phyloP scores from a whole-genome alignment of 768 basidiomycete species.

The Saitozyma podzolica region DNA sequence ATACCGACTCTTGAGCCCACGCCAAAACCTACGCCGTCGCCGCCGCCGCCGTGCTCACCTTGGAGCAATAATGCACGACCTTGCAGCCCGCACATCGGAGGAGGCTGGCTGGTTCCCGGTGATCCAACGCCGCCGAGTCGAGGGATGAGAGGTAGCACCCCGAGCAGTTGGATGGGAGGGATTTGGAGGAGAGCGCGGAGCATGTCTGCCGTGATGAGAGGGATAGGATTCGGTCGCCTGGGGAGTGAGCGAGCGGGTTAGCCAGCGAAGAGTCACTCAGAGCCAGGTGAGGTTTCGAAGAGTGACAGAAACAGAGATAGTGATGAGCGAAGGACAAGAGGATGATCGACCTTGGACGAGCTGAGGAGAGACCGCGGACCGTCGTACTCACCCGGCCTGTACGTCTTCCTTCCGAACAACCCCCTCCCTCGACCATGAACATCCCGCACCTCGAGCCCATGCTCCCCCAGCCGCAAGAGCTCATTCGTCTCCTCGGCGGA shows the following conservation, averaged over 20 bases:
- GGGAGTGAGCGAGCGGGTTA: background rate
- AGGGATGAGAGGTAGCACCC: slow-evolving; percentile 57
- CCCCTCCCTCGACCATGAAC: slow-evolving; percentile 26
- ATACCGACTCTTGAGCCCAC: background rate
- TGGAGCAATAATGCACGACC: slow-evolving; percentile 71
- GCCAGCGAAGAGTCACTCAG: background rate
- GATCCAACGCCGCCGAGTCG: slow-evolving; percentile 25
- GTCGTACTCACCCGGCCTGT: slow-evolving; percentile 15
- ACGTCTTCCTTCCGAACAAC: slow-evolving; percentile 13
- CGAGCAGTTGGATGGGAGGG: slow-evolving; percentile 68
- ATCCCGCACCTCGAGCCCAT: slow-evolving; percentile 14
- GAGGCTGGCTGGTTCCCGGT: slow-evolving; percentile 46
- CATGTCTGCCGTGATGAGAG: slow-evolving; percentile 64
- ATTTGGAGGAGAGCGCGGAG: slow-evolving; percentile 64
- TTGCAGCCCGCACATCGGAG: slow-evolving; percentile 76
- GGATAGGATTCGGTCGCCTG: slow-evolving; percentile 61
- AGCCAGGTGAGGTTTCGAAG: background rate
- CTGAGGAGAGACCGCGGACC: no score
- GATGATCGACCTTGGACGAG: background rate
- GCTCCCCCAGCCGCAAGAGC: slow-evolving; percentile 5
- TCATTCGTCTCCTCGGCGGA: background rate
- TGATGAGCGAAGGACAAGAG: background rate
- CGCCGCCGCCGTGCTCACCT: slow-evolving; percentile 56
- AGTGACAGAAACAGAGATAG: background rate
- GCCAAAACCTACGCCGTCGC: no score